Evolutionary conservation across 163 green algal species (phyloP).

Genomic region (Chlamydomonas reinhardtii): DNA sequence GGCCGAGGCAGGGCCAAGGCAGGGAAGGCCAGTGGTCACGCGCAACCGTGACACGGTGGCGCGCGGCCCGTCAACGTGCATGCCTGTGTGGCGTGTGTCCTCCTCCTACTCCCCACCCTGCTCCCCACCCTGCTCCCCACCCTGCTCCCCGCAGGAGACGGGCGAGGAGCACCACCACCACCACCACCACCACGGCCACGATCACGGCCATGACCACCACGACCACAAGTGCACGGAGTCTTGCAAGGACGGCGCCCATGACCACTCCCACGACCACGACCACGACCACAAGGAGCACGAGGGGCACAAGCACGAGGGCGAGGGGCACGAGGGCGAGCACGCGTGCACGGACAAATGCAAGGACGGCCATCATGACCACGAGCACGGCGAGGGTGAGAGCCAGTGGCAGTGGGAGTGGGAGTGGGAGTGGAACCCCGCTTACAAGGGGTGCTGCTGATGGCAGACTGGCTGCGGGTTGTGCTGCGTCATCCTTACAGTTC

Average conservation of each 20-base stretch:
- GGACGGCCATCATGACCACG: slow-evolving; percentile 58
- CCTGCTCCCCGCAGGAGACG: background rate
- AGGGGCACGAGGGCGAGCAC: slow-evolving; percentile 27
- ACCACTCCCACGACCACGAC: slow-evolving; percentile 51
- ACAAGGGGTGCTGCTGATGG: too few species aligned
- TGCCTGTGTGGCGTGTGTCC: too few species aligned
- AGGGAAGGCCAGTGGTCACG: too few species aligned
- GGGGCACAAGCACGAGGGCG: slow-evolving; percentile 44
- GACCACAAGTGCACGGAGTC: slow-evolving; percentile 31
- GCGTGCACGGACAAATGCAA: slow-evolving; percentile 35
- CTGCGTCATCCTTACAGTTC: too few species aligned
- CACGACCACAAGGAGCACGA: slow-evolving; percentile 23
- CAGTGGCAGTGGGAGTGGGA: too few species aligned
- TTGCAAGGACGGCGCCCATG: slow-evolving; percentile 39
- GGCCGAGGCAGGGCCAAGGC: too few species aligned
- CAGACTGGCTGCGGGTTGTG: too few species aligned
- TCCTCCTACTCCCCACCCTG: too few species aligned
- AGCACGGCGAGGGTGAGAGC: background rate
- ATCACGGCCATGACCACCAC: slow-evolving; percentile 41
- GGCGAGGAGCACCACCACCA: slow-evolving; percentile 44
- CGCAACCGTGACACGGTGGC: too few species aligned
- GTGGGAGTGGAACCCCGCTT: too few species aligned
- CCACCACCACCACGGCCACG: slow-evolving; percentile 36
- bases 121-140: too few species aligned
- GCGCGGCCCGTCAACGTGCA: too few species aligned